Percentiles rank a stretch among this genome's conserved stretches.
Evolutionary conservation across 73 alveolate genomes (phyloP).

Genomic region (Paramecium sexaurelia): DNA sequence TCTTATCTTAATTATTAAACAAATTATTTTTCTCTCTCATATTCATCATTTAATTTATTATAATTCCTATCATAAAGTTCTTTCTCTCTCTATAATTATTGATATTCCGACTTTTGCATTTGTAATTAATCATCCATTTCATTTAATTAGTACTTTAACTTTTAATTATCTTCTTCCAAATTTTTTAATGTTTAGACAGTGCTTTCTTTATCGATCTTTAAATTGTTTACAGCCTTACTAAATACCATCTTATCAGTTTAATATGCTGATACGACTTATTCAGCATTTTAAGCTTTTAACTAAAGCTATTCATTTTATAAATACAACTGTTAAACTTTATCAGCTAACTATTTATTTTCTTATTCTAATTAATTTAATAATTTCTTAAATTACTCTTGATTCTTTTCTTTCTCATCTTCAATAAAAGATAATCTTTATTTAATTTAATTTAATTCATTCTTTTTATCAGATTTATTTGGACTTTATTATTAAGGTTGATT

Average conservation of each 20-base stretch:
- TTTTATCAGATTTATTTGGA: slow-evolving; percentile 36
- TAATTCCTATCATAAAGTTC: slow-evolving; percentile 37
- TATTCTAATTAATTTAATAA: neutral
- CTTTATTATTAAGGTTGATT: neutral
- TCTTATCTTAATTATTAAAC: neutral
- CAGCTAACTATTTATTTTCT: neutral
- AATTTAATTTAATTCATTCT: neutral
- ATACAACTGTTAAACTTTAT: neutral
- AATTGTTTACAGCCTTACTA: slow-evolving; percentile 48
- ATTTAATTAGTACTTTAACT: slow-evolving; percentile 12
- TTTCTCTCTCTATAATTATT: slow-evolving; percentile 24
- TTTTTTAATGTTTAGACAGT: neutral
- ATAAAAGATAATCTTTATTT: neutral
- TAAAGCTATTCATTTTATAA: slow-evolving; percentile 5
- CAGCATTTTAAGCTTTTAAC: slow-evolving; percentile 59
- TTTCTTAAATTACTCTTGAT: neutral
- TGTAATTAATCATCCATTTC: slow-evolving; percentile 43
- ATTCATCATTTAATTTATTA: slow-evolving; percentile 15
- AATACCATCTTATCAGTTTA: slow-evolving; percentile 59
- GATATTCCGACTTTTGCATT: neutral
- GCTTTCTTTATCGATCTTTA: slow-evolving; percentile 53
- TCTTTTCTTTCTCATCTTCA: neutral
- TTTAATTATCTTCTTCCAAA: slow-evolving; percentile 37
- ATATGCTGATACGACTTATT: slow-evolving; percentile 64
- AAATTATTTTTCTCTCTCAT: neutral